Evolutionary conservation across 2,329 filamentous ascomycete genomes (phyloP).

Genomic region (Microcyclosporella mali): DNA sequence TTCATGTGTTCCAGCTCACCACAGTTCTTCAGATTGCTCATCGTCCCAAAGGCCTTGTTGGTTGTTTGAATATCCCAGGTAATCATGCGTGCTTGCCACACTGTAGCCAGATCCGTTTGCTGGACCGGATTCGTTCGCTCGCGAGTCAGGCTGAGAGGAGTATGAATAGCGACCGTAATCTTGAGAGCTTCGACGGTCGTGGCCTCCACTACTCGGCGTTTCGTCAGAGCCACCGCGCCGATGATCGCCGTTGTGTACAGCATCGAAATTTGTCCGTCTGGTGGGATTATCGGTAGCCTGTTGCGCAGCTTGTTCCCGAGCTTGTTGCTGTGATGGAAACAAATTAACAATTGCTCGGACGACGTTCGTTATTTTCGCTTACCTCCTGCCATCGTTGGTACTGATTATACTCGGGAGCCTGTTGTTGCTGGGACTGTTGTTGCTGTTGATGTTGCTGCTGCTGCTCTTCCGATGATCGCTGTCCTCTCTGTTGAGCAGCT

Average conservation of each 20-base stretch:
- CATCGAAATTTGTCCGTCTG: constrained; percentile 20
- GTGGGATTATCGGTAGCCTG: constrained; percentile 9
- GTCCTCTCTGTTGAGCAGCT: constrained; percentile 31
- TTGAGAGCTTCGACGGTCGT: constrained; percentile 21
- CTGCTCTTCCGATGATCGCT: constrained; percentile 26
- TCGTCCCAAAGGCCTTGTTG: constrained; percentile 28
- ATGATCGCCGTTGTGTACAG: constrained; percentile 18
- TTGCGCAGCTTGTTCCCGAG: constrained; percentile 22
- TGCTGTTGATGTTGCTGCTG: constrained; percentile 28
- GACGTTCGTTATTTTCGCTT: constrained; percentile 9
- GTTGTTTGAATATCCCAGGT: constrained; percentile 30
- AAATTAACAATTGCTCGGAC: background rate
- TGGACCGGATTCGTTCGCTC: constrained; percentile 14
- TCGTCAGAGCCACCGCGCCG: constrained; percentile 11
- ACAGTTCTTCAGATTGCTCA: constrained; percentile 27
- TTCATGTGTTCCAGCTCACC: constrained; percentile 22
- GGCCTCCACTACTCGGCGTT: constrained; percentile 9
- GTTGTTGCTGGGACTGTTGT: constrained; percentile 17
- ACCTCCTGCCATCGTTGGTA: constrained; percentile 36
- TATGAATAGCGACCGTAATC: constrained; percentile 21
- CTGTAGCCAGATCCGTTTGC: constrained; percentile 22
- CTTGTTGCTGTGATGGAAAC: constrained; percentile 27
- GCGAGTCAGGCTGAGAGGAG: constrained; percentile 7
- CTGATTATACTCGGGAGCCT: constrained; percentile 31
- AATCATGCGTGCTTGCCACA: constrained; percentile 30